Base-by-base conservation (phyloP, 228 moss, liverwort and hornwort genomes). In the Sphagnum magellanicum region DNA sequence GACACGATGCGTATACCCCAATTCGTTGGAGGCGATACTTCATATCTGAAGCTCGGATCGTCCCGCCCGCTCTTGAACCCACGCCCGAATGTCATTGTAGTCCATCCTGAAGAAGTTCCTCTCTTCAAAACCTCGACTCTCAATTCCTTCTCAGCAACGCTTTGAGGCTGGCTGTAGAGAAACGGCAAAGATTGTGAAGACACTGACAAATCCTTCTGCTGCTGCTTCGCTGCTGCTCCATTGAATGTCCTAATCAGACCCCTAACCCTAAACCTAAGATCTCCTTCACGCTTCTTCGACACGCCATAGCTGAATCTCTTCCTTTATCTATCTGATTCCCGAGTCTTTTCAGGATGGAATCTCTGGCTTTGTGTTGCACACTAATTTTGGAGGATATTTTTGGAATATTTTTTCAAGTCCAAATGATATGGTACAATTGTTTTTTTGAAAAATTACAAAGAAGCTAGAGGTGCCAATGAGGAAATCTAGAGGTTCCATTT, bases 1-100 rank as follows among this genome's bases (percentile, higher is more conserved):
- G 98, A 93, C 62, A 98, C 98, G 50, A 98, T 93, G 52, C 98
- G 90, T 65, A 98, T 82, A 4, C 98, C 98, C 93, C 93, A 98
- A 72, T 98, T 98, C 60, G 93, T 88, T 10, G 98, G 98, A 17
- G 93, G 90, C 50, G 91, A 74, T 65, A 81, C 7, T 70, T 98
- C 98, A 71, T 91, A 98, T 88, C 93, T 82, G 66, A 83, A 83
- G 66, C 80, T 87, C 4, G 87, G 87, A 73, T 87, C 87, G 61
- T 87, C 87, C 68, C 87, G 72, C 57, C 83, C 78, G n/a, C 78
- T 68, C 70, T 80, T 78, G 63, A 74, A 87, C 12, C 74, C 83
- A 58, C 87, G 83, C 53, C 71, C 60, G 6, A 10, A 61, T 16
- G 14, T 55, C 55, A 55, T 55, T 12, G 9, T 12, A 8, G 12